Evolutionary conservation across 2,329 filamentous ascomycete genomes (phyloP).

Genomic region (Madurella mycetomatis): DNA sequence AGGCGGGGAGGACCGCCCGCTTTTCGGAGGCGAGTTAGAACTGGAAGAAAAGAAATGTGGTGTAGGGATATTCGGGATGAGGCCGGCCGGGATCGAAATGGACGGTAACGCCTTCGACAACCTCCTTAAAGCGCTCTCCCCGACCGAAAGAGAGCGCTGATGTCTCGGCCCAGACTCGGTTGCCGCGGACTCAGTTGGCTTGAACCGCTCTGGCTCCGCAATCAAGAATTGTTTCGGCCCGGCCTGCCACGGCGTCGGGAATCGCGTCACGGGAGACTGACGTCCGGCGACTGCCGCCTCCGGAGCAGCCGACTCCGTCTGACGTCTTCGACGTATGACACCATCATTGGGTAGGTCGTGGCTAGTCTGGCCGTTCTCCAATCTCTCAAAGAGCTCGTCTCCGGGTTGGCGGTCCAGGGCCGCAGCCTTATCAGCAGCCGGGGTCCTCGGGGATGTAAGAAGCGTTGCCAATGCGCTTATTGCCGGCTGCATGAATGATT

Average conservation of each 20-base stretch:
- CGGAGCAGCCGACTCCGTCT: too few species aligned
- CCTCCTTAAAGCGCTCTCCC: conserved; percentile 54
- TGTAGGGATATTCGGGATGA: conserved; percentile 35
- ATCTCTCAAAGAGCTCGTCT: conserved; percentile 30
- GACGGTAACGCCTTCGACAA: conserved; percentile 55
- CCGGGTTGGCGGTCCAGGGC: conserved; percentile 45
- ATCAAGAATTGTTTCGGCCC: conserved; percentile 38
- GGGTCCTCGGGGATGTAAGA: conserved; percentile 50
- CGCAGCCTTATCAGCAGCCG: conserved; percentile 54
- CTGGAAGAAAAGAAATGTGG: conserved; percentile 39
- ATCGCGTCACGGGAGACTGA: conserved; percentile 14
- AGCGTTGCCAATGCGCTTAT: conserved; percentile 54
- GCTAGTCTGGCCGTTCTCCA: conserved; percentile 4
- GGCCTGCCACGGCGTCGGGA: conserved; percentile 38
- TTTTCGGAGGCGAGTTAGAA: conserved; percentile 29
- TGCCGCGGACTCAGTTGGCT: conserved; percentile 41
- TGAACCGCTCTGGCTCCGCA: conserved; percentile 27
- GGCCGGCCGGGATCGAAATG: conserved; percentile 42
- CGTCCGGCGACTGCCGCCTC: not conserved
- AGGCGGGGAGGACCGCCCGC: conserved; percentile 14
- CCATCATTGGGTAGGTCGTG: not conserved
- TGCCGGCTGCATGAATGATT: conserved; percentile 56
- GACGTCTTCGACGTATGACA: not conserved
- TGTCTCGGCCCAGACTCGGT: conserved; percentile 43
- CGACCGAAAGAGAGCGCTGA: conserved; percentile 50